Evolutionary conservation across 768 basidiomycete species (phyloP), one percentile per base, ranked within the genome.

Genomic region (Hypholoma sublateritium): DNA sequence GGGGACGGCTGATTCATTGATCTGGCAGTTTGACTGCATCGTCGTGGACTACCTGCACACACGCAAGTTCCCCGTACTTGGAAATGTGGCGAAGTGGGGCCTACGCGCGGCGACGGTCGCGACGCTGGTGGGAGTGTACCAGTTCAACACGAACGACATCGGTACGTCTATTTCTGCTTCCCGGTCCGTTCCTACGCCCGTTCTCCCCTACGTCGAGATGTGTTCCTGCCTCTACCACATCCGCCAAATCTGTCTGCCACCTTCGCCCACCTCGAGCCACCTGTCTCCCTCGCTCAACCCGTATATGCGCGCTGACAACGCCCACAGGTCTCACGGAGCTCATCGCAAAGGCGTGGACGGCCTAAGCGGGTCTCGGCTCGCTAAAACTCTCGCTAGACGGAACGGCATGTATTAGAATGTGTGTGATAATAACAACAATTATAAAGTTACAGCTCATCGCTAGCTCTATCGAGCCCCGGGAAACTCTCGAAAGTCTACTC

Each of bases 141-240:
- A 97, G 72, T 98, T 98, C 79, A 97, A 98, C 77, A 98, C 96
- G 41, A 94, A 95, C 69, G 96, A 98, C 70, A 87, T 98, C 60
- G 95, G 96, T 96, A 63, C 62, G 91, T 79, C 5, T 34, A 28
- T 19, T 42, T 13, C 8, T n/a, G 34, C 53, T 37, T 42, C 58
- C 12, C 35, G 14, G 7, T 43, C n/a, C n/a, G n/a, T n/a, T n/a
- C n/a, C n/a, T 43, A 6, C 14, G 9, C 19, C 42, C 14, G 42
- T 43, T 43, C 7, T 16, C 7, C 52, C 14, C 7, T 5, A 22
- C 25, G 46, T 42, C 13, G n/a, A n/a, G n/a, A n/a, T 16, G 7
- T 59, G 55, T 32, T 37, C 32, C 21, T 44, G 14, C n/a, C n/a
- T n/a, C 42, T 43, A 7, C 14, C 42, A 6, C 17, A 7, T 17